These are phyloP conservation scores for Piromyces finnis DNA, from an alignment of 192 early-diverging fungal species.

Conservation along the genomic window DNA sequence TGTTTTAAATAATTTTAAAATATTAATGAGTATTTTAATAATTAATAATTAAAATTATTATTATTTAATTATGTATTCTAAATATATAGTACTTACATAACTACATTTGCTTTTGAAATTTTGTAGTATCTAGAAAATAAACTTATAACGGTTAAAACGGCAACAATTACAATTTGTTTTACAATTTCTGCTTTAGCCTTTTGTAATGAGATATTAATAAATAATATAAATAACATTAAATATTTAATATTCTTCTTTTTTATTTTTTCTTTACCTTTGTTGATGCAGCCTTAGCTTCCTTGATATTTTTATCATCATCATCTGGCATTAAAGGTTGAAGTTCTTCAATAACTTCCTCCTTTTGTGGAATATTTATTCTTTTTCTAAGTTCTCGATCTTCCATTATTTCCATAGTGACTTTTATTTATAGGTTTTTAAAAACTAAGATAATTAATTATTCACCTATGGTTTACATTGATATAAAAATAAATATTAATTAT, in stretches of 20 bases:
- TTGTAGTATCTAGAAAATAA: slow-evolving; percentile 2
- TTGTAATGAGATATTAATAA: too few species aligned
- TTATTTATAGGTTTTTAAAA: too few species aligned
- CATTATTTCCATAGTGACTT: background rate
- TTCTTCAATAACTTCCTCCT: background rate
- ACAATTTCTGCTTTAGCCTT: background rate
- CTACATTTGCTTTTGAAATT: slow-evolving; percentile 1
- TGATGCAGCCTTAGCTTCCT: background rate
- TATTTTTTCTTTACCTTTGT: background rate
- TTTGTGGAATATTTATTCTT: background rate
- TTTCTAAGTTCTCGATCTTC: background rate
- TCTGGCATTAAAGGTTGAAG: background rate
- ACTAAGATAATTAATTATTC: too few species aligned
- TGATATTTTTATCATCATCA: background rate
- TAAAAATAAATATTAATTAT: too few species aligned
- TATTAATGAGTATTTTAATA: too few species aligned
- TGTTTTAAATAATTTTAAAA: background rate
- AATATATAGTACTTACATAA: background rate
- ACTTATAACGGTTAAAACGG: background rate
- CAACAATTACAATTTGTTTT: background rate
- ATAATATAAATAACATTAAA: too few species aligned
- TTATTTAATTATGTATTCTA: too few species aligned
- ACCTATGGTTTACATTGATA: too few species aligned
- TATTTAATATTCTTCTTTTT: too few species aligned
- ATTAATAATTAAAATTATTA: too few species aligned